Evolutionary conservation across 352 stramenopile genomes (phyloP), one percentile per base, ranked within the genome.

Genomic region (Thalassiosira livingstoniorum): DNA sequence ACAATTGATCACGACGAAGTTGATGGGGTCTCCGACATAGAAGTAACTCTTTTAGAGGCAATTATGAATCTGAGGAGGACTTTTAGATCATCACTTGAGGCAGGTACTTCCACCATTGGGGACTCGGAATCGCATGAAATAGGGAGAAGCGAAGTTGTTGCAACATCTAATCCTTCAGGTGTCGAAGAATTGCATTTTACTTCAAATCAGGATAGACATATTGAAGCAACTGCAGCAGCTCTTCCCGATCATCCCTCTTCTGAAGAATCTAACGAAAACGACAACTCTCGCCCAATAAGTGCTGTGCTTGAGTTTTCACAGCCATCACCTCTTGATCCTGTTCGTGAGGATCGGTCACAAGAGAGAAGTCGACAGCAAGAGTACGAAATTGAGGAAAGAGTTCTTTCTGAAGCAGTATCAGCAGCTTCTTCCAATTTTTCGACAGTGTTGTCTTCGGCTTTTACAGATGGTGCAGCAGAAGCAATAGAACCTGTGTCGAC

Each of bases 41-140:
- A 58, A n/a, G 79, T 86, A 54, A 77, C 79, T 27, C 64, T 86
- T 15, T 32, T 82, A 53, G 79, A 86, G 34, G 79, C 72, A 54
- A 76, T 86, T n/a, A 66, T 53, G 53, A 69, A 58, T 65, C 73
- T 86, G 21, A 57, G 65, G 39, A 58, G 66, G 67, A 82, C 71
- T 60, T n/a, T n/a, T n/a, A n/a, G n/a, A n/a, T n/a, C n/a, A n/a
- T n/a, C n/a, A n/a, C n/a, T n/a, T n/a, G 21, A 82, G 18, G 29
- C 42, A 23, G 18, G 51, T 47, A 57, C 57, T 47, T 29, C 11
- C 27, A 25, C 7, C 37, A 23, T 58, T 7, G 11, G 11, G 11
- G n/a, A n/a, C n/a, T n/a, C n/a, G n/a, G n/a, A n/a, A n/a, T n/a
- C n/a, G n/a, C n/a, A n/a, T n/a, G n/a, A n/a, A n/a, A n/a, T n/a